A percentile compares a stretch with the other conserved stretches of the same genome.
Evolutionary conservation across 163 green algal species (phyloP).

Genomic region (Scenedesmus sp.): DNA sequence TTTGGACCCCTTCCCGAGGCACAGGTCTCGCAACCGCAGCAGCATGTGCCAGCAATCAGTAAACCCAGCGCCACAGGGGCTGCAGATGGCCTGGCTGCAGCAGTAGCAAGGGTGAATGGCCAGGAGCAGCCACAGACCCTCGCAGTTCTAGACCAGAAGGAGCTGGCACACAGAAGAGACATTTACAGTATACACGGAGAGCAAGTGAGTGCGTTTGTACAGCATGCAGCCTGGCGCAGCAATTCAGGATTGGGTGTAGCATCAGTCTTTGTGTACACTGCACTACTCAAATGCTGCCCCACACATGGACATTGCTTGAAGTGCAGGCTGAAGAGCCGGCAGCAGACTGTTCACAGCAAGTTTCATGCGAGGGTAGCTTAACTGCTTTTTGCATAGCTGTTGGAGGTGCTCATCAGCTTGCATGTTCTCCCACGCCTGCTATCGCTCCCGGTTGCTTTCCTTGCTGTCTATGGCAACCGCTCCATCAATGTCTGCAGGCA

Average conservation of each 20-base stretch:
- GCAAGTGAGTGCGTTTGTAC: conserved; percentile 32
- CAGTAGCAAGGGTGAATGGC: conserved; percentile 20
- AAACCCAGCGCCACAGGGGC: not conserved
- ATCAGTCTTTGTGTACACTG: not conserved
- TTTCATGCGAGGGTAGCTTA: too few relatives aligned
- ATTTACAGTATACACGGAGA: conserved; percentile 71
- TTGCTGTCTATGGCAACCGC: not conserved
- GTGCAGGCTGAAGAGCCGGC: too few relatives aligned
- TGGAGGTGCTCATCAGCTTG: not conserved
- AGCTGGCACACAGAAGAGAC: conserved; percentile 38
- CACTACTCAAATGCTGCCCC: not conserved
- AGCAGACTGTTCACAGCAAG: too few relatives aligned
- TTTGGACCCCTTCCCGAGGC: conserved; percentile 21
- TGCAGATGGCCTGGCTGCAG: not conserved
- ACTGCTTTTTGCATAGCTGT: not conserved
- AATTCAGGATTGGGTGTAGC: not conserved
- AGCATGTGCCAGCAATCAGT: not conserved
- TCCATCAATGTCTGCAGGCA: conserved; percentile 67
- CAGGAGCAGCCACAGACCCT: conserved; percentile 28
- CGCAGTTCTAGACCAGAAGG: not conserved
- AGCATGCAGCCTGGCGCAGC: not conserved
- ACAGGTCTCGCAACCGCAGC: not conserved
- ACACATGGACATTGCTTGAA: not conserved
- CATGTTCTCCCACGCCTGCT: not conserved
- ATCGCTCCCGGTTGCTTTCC: not conserved